Evolutionary conservation across 768 basidiomycete species (phyloP), one percentile per base, ranked within the genome.

Genomic region (Nidularia sp.): DNA sequence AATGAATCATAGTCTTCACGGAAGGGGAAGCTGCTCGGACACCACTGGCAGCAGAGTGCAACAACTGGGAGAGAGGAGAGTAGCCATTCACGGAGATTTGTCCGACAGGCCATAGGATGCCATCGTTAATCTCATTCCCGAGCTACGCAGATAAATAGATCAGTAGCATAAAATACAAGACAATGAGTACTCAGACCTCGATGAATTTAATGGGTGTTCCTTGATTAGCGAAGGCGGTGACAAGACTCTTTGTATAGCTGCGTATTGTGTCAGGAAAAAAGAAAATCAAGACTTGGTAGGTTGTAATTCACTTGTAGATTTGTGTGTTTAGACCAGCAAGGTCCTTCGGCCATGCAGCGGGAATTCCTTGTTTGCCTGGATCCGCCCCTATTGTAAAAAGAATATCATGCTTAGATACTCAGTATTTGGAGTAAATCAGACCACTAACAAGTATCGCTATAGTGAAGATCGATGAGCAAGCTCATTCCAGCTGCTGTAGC

Each of bases 61-160:
- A 72, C 15, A 85, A 69, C 62, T 85, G 78, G 3, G 83, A 84
- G 31, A 79, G 69, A 6, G 74, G 72, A 32, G 73, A 72, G 55
- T 75, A 80, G 18, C 81, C 80, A 44, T 73, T 77, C 33, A 66
- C 69, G 9, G 80, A 81, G 50, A 81, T 81, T 33, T 70, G 66
- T 41, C 81, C 83, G 29, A 73, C 70, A 8, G 84, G 84, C 82
- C 81, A 85, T 18, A 85, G 73, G 33, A 86, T 66, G 12, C 84
- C 83, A 54, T 79, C 72, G 66, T 83, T 84, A 59, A 86, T 85
- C 63, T 86, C 83, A 56, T 86, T 85, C 7, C 83, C 83, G 51
- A 84, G 75, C 76, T 81, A 59, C 25, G 22, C 10, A 49, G 15
- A 12, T 22, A 53, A 35, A 44, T 9, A 50, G n/a, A 22, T 32